phyloP scores from a whole-genome alignment of 1,139 yeast genomes.

The Diutina mesorugosa region DNA sequence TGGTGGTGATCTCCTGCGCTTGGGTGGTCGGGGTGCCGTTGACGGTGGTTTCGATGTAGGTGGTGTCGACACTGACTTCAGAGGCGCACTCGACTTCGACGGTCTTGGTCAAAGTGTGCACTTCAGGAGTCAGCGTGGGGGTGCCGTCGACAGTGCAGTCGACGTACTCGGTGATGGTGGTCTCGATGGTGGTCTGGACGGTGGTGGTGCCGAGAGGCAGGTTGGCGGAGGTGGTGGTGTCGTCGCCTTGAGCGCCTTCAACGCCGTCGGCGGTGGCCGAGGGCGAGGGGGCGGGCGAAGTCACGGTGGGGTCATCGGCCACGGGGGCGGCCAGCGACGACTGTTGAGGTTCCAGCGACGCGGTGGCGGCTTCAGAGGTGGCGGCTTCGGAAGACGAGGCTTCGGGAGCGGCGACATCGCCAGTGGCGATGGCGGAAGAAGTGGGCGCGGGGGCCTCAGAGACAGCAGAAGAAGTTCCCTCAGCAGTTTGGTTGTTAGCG shows the following conservation, averaged over 20 bases:
- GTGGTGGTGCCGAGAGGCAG: not conserved
- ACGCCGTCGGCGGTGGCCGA: not conserved
- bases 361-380: not conserved
- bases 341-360: not conserved
- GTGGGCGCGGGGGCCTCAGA: not conserved
- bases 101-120: constrained; percentile 2
- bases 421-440: not conserved
- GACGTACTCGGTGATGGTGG: constrained; percentile 2
- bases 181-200: constrained; percentile 1
- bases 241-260: too few species aligned
- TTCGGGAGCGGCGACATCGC: not conserved
- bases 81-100: not conserved
- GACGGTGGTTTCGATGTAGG: not conserved
- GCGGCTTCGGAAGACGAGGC: too few species aligned
- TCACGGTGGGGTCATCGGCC: not conserved
- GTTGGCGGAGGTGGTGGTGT: not conserved
- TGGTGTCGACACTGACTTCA: not conserved
- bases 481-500: not conserved
- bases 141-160: constrained; percentile 1
- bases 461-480: not conserved
- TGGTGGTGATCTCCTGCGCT: not conserved
- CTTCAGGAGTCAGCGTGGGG: not conserved
- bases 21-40: not conserved
- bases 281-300: not conserved
- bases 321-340: not conserved